These are phyloP conservation scores for Colletotrichum falcatum DNA, from an alignment of 2,329 filamentous ascomycete genomes.

Conservation along the genomic window DNA sequence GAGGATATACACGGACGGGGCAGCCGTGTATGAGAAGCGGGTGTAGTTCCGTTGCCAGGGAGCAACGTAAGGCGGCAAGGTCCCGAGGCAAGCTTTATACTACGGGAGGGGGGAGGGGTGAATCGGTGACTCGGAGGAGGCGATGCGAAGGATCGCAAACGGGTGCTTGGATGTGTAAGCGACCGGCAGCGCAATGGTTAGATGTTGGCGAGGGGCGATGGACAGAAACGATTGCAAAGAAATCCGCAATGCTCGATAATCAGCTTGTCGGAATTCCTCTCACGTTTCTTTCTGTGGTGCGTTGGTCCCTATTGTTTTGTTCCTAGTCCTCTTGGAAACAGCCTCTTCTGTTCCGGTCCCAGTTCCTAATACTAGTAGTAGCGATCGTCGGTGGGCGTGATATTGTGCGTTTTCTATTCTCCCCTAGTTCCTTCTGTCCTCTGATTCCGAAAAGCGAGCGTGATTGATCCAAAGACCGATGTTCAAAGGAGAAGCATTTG, in stretches of 20 bases:
- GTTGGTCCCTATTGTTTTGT: conserved; percentile 33
- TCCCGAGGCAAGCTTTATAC: conserved; percentile 34
- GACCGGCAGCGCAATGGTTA: conserved; percentile 18
- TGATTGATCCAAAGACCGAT: conserved; percentile 44
- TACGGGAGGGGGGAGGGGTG: neutral
- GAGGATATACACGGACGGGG: conserved; percentile 47
- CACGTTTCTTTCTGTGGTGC: conserved; percentile 37
- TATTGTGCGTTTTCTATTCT: conserved; percentile 36
- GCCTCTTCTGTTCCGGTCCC: conserved; percentile 10
- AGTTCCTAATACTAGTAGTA: conserved; percentile 48
- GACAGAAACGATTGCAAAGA: conserved; percentile 25
- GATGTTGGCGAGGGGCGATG: conserved; percentile 5
- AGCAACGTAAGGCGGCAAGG: conserved; percentile 5
- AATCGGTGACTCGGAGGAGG: conserved; percentile 4
- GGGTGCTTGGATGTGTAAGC: conserved; percentile 32
- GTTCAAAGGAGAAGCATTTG: conserved; percentile 32
- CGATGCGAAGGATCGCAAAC: conserved; percentile 12
- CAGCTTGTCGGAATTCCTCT: conserved; percentile 30
- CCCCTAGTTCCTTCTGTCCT: conserved; percentile 17
- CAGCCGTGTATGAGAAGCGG: conserved; percentile 41
- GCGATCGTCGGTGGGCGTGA: conserved; percentile 53
- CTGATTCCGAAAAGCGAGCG: conserved; percentile 49
- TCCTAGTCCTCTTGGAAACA: conserved; percentile 3
- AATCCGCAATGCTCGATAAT: conserved; percentile 22
- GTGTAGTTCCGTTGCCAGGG: conserved; percentile 33